Conservation (phyloP, 225 moss, liverwort and hornwort genomes). For the Pseudisothecium myosuroides region DNA sequence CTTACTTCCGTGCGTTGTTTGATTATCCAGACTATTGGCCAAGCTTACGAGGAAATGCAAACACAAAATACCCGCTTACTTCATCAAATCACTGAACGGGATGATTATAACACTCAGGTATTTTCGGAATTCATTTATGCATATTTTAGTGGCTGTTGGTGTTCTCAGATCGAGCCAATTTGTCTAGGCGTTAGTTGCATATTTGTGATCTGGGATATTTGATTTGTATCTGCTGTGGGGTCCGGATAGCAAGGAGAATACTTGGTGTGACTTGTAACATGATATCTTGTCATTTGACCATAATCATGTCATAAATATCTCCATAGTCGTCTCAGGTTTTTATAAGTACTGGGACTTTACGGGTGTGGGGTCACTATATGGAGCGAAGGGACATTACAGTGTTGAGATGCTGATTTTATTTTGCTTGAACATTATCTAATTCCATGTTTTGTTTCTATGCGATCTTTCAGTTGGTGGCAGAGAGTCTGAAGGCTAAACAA, state of each 20-base stretch:
- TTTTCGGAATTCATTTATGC: not conserved
- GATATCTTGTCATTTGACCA: not conserved
- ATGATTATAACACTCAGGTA: constrained; percentile 99
- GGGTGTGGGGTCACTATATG: not conserved
- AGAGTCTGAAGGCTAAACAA: constrained; percentile 97
- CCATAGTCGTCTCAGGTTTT: not conserved
- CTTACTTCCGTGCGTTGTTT: not conserved
- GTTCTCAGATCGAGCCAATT: not conserved
- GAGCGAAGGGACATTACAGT: not conserved
- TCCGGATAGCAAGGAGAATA: not conserved
- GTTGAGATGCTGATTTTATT: not conserved
- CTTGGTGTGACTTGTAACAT: not conserved
- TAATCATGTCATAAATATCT: not conserved
- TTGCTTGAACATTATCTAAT: not conserved
- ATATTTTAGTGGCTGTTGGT: not conserved
- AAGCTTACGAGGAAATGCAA: constrained; percentile 99
- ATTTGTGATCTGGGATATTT: not conserved
- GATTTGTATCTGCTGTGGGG: not conserved
- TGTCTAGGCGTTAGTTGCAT: not conserved
- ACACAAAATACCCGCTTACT: constrained; percentile 87
- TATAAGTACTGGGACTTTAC: not conserved
- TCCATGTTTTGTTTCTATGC: not conserved
- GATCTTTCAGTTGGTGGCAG: constrained; percentile 71
- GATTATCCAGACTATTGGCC: constrained; percentile 72
- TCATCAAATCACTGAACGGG: constrained; percentile 89